Evolutionary conservation across 1,139 yeast genomes (phyloP).

Genomic region (Lodderomyces metapsilosis): DNA sequence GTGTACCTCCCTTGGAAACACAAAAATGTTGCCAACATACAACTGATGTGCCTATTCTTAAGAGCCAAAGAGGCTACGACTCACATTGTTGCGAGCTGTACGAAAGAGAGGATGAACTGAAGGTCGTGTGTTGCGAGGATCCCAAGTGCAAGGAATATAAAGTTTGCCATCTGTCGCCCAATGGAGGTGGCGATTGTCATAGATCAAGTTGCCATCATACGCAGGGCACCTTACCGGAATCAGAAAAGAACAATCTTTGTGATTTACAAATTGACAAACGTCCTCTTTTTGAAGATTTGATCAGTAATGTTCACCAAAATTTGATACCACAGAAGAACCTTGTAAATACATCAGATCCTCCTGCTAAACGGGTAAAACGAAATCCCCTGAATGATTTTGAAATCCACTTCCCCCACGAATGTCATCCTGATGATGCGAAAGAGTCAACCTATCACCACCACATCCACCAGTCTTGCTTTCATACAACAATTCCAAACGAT

Average conservation of each 20-base stretch:
- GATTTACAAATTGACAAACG: constrained; percentile 17
- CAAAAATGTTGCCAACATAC: constrained; percentile 18
- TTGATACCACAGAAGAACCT: constrained; percentile 8
- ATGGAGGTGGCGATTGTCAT: not conserved
- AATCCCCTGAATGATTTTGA: constrained; percentile 13
- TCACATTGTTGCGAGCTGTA: not conserved
- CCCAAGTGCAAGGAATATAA: constrained; percentile 11
- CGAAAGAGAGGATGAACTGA: not conserved
- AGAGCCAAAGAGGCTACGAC: not conserved
- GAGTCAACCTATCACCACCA: constrained; percentile 19
- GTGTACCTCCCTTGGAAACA: constrained; percentile 3
- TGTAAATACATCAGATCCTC: constrained; percentile 6
- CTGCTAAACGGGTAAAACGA: constrained; percentile 10
- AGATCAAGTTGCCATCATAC: constrained; percentile 19
- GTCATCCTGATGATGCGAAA: constrained; percentile 25
- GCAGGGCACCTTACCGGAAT: constrained; percentile 11
- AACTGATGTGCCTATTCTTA: constrained; percentile 6
- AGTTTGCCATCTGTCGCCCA: constrained; percentile 6
- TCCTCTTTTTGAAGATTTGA: constrained; percentile 35
- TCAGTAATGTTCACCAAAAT: constrained; percentile 32
- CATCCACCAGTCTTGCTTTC: constrained; percentile 48
- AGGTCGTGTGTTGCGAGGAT: constrained; percentile 18
- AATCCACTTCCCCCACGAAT: constrained; percentile 36
- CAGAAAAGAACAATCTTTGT: constrained; percentile 31
- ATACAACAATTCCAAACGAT: constrained; percentile 36